Evolutionary conservation across 129 eudicot genomes (phyloP).

Genomic region (Centella asiatica): DNA sequence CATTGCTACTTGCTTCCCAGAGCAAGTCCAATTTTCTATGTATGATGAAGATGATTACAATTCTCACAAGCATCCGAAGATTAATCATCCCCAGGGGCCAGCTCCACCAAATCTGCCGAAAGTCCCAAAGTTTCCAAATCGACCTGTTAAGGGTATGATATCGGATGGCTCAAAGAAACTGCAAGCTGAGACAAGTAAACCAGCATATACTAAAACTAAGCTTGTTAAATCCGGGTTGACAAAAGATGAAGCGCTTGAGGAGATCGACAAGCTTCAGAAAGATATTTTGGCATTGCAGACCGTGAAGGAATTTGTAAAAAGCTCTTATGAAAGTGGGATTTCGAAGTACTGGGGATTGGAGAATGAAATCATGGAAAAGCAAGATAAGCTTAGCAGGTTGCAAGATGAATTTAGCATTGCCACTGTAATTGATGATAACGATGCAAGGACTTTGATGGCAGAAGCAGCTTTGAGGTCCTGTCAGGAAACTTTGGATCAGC

Average conservation of each 20-base stretch:
- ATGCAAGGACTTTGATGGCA: constrained; percentile 84
- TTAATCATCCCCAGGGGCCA: constrained; percentile 17
- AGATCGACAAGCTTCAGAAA: constrained; percentile 82
- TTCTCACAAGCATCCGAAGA: constrained; percentile 30
- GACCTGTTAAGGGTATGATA: constrained; percentile 35
- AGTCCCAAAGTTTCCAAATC: constrained; percentile 50
- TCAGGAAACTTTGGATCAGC: constrained; percentile 49
- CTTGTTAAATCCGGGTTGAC: constrained; percentile 47
- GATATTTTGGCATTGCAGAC: constrained; percentile 72
- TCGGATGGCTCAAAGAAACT: constrained; percentile 31
- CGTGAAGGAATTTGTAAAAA: constrained; percentile 76
- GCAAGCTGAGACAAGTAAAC: constrained; percentile 22
- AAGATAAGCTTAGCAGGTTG: constrained; percentile 47
- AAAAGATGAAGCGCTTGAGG: constrained; percentile 47
- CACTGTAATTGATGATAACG: constrained; percentile 62
- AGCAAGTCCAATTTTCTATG: constrained; percentile 48
- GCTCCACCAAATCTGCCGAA: too few species aligned
- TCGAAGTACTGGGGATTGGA: constrained; percentile 61
- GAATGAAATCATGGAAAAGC: constrained; percentile 52
- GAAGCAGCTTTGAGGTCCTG: constrained; percentile 77
- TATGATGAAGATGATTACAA: constrained; percentile 59
- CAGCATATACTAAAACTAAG: not conserved
- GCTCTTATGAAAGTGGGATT: constrained; percentile 71
- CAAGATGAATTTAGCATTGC: constrained; percentile 63
- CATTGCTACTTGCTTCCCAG: constrained; percentile 74